Percentiles rank a stretch among this genome's conserved stretches.
These are phyloP conservation scores for Ricinus communis DNA, from an alignment of 345 rosid species.

Conservation along the genomic window DNA sequence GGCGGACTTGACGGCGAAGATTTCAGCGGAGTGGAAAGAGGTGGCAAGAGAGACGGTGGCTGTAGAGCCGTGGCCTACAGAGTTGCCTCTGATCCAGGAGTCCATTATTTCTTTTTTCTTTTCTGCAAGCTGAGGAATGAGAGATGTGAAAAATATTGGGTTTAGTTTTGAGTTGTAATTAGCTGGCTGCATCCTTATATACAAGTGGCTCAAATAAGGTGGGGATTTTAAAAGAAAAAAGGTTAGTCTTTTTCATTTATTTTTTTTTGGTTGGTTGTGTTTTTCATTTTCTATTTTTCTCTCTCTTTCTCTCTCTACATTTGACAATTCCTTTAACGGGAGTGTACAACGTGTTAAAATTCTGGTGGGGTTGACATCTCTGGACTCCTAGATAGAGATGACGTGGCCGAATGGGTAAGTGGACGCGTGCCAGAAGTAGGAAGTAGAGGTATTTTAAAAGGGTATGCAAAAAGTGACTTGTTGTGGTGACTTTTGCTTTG, in stretches of 20 bases:
- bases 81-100: slow-evolving; percentile 64
- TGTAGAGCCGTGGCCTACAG: slow-evolving; percentile 69
- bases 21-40: slow-evolving; percentile 31
- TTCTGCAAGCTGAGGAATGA: slow-evolving; percentile 11
- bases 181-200: slow-evolving; percentile 7
- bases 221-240: not conserved
- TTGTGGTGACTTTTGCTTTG: not conserved
- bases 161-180: not conserved
- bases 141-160: not conserved
- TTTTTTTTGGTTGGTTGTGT: slow-evolving; percentile 18
- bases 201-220: not conserved
- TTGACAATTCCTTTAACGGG: slow-evolving; percentile 30
- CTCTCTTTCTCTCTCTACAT: too few relatives aligned
- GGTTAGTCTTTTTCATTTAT: too few relatives aligned
- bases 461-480: not conserved
- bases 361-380: slow-evolving; percentile 18
- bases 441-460: not conserved
- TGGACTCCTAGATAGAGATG: slow-evolving; percentile 4
- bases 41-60: slow-evolving; percentile 70
- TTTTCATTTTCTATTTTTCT: too few relatives aligned
- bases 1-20: slow-evolving; percentile 64
- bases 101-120: slow-evolving; percentile 40
- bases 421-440: slow-evolving; percentile 4
- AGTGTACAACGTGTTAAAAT: slow-evolving; percentile 30
- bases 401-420: slow-evolving; percentile 8